Evolutionary conservation across 768 basidiomycete species (phyloP).

Genomic region (Phlebiopsis flavidoalba): DNA sequence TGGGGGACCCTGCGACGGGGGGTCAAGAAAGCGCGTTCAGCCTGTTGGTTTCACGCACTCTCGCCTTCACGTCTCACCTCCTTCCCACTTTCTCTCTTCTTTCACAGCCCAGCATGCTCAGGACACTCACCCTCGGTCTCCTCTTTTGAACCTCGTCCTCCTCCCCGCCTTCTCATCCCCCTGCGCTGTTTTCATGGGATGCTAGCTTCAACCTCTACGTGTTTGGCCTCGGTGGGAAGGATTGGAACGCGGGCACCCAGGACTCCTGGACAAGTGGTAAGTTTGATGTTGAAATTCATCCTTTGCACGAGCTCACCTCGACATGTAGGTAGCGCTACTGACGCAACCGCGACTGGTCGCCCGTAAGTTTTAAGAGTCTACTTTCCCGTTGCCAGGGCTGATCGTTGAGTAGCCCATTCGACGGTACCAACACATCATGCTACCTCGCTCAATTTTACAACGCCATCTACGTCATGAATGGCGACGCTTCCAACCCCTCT

Average conservation of each 20-base stretch:
- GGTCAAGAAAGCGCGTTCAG: background rate
- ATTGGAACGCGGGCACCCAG: slow-evolving; percentile 75
- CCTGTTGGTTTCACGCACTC: background rate
- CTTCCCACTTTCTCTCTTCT: background rate
- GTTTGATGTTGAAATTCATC: slow-evolving; percentile 9
- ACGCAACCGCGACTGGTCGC: slow-evolving; percentile 69
- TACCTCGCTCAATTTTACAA: slow-evolving; percentile 81
- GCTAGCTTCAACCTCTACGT: slow-evolving; percentile 77
- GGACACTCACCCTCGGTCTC: slow-evolving; percentile 39
- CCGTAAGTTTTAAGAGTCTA: slow-evolving; percentile 50
- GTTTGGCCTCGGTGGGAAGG: slow-evolving; percentile 79
- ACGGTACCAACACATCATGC: slow-evolving; percentile 59
- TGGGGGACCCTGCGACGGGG: background rate
- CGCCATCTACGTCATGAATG: slow-evolving; percentile 80
- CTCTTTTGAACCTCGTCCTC: slow-evolving; percentile 45
- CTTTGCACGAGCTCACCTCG: background rate
- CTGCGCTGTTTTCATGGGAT: slow-evolving; percentile 83
- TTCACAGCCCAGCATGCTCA: slow-evolving; percentile 27
- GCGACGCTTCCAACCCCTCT: slow-evolving; percentile 63
- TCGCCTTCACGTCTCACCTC: background rate
- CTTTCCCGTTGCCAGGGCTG: background rate
- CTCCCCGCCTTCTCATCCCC: slow-evolving; percentile 37
- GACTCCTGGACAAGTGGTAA: slow-evolving; percentile 59
- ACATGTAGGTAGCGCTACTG: slow-evolving; percentile 44
- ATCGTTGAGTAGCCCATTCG: slow-evolving; percentile 47